Evolutionary conservation across 305 asterid genomes (phyloP), one percentile per base, ranked within the genome.

Genomic region (Solanum hybrid): DNA sequence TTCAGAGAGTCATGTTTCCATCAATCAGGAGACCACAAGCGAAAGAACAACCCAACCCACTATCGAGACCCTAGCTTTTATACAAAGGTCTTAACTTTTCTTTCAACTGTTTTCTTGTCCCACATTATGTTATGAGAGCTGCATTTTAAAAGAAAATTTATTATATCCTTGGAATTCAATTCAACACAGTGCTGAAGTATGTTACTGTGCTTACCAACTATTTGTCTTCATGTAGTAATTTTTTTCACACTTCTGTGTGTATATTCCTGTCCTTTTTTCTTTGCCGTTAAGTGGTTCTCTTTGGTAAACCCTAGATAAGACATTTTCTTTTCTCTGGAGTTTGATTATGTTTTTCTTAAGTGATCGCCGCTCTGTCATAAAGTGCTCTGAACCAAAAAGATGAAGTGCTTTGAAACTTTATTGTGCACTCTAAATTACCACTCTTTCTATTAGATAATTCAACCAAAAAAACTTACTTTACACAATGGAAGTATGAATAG

Each of bases 1-100:
- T 97, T 97, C 92, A 93, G 99, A 89, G 99, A 97, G 81, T 97
- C 99, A 24, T 97, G 99, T 92, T 97, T 97, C 92, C 99, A 96
- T 91, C 99, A 95, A 81, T 96, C 99, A 66, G 99, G 99, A 40
- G 98, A 96, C 89, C 97, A 95, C 94, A 96, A 96, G 92, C 90
- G 98, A 91, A 96, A 95, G 92, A 91, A 73, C 87, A 95, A 97
- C 90, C 99, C 99, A 40, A 96, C 98, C 46, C 99, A 97, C 92
- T 97, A 96, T 89, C 98, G 99, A 42, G 98, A 95, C 85, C 99
- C 99, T 64, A 96, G 99, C 88, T 97, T 90, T 91, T 97, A 97
- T 89, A 96, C 98, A 66, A 96, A 96, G 99, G 99, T 97, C 88
- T 73, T 35, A 31, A 31, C 87, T 66, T 75, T 87, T 34, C 42